These are phyloP conservation scores for Geosmithia morbida DNA, from an alignment of 2,329 filamentous ascomycete species.

Conservation along the genomic window DNA sequence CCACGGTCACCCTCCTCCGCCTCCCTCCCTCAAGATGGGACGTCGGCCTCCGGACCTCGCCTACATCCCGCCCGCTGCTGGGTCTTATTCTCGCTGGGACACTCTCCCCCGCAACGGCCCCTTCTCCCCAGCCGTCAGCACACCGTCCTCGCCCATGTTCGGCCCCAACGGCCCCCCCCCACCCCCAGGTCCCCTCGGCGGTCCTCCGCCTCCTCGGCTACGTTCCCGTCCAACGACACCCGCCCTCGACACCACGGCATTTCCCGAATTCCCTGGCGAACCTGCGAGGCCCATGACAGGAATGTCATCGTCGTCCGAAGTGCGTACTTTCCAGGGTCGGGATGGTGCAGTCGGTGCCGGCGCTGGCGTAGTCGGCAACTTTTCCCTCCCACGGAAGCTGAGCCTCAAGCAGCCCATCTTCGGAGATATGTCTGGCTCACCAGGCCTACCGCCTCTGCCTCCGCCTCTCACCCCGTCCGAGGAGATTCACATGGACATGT, in stretches of 20 bases:
- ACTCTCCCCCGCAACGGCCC: not conserved
- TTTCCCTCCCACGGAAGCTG: constrained; percentile 42
- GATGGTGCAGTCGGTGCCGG: constrained; percentile 9
- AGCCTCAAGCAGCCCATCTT: constrained; percentile 30
- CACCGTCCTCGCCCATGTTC: constrained; percentile 1
- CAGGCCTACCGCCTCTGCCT: constrained; percentile 14
- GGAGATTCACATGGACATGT: constrained; percentile 12
- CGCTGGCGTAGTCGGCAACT: constrained; percentile 29
- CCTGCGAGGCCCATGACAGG: constrained; percentile 13
- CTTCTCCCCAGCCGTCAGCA: not conserved
- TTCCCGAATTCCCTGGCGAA: constrained; percentile 6
- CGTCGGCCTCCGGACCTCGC: not conserved
- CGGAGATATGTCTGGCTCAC: constrained; percentile 19
- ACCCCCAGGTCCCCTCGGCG: too few relatives aligned
- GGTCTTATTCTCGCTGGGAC: constrained; percentile 1
- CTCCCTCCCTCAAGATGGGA: not conserved
- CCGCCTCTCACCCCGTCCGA: constrained; percentile 13
- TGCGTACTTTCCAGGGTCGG: constrained; percentile 16
- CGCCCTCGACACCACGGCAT: not conserved
- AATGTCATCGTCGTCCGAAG: constrained; percentile 17
- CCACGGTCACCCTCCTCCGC: not conserved
- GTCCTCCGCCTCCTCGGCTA: not conserved
- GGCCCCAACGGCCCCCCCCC: not conserved
- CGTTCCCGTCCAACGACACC: constrained; percentile 4
- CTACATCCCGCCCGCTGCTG: not conserved